Conservation (phyloP, 108 stramenopile species). For the Pelagomonas calceolata region DNA sequence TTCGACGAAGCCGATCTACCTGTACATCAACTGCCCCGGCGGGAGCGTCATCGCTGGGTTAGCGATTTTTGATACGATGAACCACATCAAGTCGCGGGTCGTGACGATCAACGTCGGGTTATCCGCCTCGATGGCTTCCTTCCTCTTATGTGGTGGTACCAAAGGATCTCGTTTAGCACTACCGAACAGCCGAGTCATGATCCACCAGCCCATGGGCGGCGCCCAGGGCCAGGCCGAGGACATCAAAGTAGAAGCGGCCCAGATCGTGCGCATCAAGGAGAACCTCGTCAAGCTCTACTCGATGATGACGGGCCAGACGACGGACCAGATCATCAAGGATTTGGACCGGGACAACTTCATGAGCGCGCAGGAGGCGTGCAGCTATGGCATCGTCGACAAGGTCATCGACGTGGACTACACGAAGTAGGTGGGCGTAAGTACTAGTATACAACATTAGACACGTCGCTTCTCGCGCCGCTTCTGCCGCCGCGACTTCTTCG, state of each 20-base stretch:
- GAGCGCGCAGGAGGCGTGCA: constrained; percentile 83
- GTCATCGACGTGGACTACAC: constrained; percentile 56
- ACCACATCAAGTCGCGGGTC: constrained; percentile 84
- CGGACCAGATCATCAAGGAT: constrained; percentile 70
- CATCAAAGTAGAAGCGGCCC: constrained; percentile 92
- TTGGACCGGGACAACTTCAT: constrained; percentile 96
- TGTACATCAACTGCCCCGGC: constrained; percentile 97
- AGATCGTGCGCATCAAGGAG: constrained; percentile 94
- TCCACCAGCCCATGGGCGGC: constrained; percentile 98
- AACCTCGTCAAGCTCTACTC: constrained; percentile 93
- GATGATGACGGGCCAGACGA: constrained; percentile 92
- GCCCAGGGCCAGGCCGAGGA: constrained; percentile 96
- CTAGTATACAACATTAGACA: no score
- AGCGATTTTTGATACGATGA: constrained; percentile 94
- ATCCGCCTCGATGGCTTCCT: constrained; percentile 92
- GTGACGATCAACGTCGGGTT: constrained; percentile 94
- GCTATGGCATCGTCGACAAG: constrained; percentile 87
- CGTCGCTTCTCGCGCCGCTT: no score
- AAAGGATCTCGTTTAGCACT: constrained; percentile 83
- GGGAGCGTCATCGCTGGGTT: constrained; percentile 91
- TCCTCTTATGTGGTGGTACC: constrained; percentile 86
- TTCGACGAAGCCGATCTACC: constrained; percentile 86
- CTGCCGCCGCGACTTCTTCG: no score
- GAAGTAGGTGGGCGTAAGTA: no score
- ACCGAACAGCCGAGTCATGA: constrained; percentile 92